Evolutionary conservation across 2,329 filamentous ascomycete genomes (phyloP), one percentile per base, ranked within the genome.

Genomic region (Monilinia vaccinii-corymbosi): DNA sequence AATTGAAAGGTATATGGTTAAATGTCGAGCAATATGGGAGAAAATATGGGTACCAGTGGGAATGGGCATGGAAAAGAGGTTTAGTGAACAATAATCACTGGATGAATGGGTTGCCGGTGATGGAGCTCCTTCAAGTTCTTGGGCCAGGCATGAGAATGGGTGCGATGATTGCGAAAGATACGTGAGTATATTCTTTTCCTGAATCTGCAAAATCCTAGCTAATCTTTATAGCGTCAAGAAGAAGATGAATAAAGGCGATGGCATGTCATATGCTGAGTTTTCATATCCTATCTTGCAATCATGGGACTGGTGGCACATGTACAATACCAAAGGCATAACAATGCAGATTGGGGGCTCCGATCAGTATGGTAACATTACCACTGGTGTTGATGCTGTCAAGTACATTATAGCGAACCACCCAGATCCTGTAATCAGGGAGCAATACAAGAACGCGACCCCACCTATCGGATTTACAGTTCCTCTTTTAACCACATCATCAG

Each of bases 301-400:
- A 25, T 97, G 92, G 88, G 94, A 99, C 73, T 99, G 92, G 83
- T 97, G 90, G 89, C 81, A 89, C 67, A 81, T 97, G 76, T 95
- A 89, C 63, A 80, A 82, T 50, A 78, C 80, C 28, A 81, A 79
- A 56, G 79, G 81, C 51, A 79, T 91, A 11, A 87, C 92, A 70
- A 82, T 97, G 71, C 91, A 99, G 75, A 89, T 99, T 56, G 94
- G 94, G 61, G 94, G 94, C 44, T 91, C 91, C 8, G 94, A 99
- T 71, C 94, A 99, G 75, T 97, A 87, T 71, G 94, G 94, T 64
- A 99, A 99, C 74, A 97, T 99, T 65, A 82, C 95, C 32, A 86
- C 92, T 14, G 94, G 94, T 52, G 87, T 94, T 70, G 90, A 97
- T 62, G 83, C 88, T 3, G 82, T 97, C 68, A 93, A 92, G 73